Base-by-base conservation (phyloP, 208 protist genomes). In the Trypanosoma platydactyli region DNA sequence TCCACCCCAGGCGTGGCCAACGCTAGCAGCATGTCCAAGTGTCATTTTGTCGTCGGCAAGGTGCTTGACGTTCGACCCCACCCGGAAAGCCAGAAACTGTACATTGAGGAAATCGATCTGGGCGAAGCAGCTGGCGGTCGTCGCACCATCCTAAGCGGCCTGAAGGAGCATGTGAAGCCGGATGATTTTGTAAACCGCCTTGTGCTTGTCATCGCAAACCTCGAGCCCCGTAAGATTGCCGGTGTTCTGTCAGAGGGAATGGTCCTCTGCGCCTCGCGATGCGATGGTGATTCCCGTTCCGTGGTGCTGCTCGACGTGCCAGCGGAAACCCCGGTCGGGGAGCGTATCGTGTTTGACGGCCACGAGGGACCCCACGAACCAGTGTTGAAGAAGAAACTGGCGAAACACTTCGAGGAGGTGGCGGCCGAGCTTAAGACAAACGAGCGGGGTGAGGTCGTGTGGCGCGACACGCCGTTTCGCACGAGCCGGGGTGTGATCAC, bases 21-120 rank as follows among this genome's bases (percentile, higher is more conserved):
- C n/a, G n/a, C n/a, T n/a, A 91, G 80, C 42, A 71, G 86, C 58
- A 95, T 92, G 86, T 94, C 88, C 41, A 77, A 78, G 42, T 89
- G 90, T 75, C 84, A 77, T 72, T 90, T 98, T 49, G 77, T 83
- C 9, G 71, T 98, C 16, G 94, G 92, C 41, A 93, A 86, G 50
- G 92, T 98, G 29, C 29, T 96, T 3, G 77, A 91, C 68, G 90
- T 94, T n/a, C 75, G 74, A 15, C 66, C 76, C 18, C 95, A 98
- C 73, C 88, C 92, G 3, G 90, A 97, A 57, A 93, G 92, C 62
- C 77, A 84, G 46, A 87, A 90, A 68, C 80, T 98, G 13, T 97
- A 88, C 77, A 81, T 98, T 61, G 94, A 98, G 80, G 83, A 98
- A 75, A 97, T 97, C 46, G 95, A 98, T 69, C 64, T 98, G 41